phyloP scores from a whole-genome alignment of 2,329 filamentous ascomycete species.

The Trichophaea hybrida region DNA sequence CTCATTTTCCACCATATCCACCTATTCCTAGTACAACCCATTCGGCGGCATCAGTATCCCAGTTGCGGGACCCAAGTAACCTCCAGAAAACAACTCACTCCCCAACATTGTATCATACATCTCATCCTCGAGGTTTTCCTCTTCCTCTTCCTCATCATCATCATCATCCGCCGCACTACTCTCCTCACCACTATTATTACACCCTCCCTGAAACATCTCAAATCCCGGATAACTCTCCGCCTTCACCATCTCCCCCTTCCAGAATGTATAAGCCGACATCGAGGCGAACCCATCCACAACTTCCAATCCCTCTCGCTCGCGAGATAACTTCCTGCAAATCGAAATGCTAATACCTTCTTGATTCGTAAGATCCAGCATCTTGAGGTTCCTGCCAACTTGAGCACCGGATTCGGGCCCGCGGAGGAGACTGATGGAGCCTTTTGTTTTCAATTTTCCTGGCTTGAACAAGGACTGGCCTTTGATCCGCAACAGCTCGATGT shows the following conservation, averaged over 20 bases:
- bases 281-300: background rate
- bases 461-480: background rate
- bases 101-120: background rate
- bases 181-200: background rate
- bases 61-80: background rate
- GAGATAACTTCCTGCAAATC: background rate
- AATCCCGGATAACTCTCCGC: background rate
- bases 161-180: background rate
- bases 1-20: too few species aligned
- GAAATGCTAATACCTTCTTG: background rate
- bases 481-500: background rate
- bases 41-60: background rate
- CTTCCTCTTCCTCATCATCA: background rate
- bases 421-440: slow-evolving; percentile 1
- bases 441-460: background rate
- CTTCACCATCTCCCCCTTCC: slow-evolving; percentile 2
- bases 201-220: background rate
- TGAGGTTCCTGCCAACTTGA: background rate
- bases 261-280: background rate
- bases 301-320: slow-evolving; percentile 2
- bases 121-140: background rate
- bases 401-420: background rate
- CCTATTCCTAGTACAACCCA: slow-evolving; percentile 1
- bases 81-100: background rate
- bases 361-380: slow-evolving; percentile 1